These are phyloP conservation scores for Phytophthora melonis DNA, from an alignment of 352 stramenopile genomes.

Conservation along the genomic window DNA sequence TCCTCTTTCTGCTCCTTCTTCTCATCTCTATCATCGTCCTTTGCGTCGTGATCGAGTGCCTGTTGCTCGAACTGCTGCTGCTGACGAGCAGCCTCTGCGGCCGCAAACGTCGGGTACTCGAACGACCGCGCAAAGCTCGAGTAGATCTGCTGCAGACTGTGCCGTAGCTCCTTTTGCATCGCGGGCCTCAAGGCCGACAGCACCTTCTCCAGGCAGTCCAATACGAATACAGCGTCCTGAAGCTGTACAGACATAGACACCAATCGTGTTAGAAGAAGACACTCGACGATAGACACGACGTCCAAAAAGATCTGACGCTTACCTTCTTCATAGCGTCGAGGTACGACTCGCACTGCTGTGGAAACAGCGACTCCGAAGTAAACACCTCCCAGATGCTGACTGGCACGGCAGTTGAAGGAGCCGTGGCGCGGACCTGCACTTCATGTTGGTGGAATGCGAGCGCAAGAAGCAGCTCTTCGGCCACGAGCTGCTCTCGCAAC, in stretches of 20 bases:
- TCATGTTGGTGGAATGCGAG: slow-evolving; percentile 56
- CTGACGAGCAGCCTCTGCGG: slow-evolving; percentile 17
- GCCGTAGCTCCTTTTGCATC: slow-evolving; percentile 39
- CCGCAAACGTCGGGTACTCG: slow-evolving; percentile 41
- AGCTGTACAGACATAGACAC: slow-evolving; percentile 29
- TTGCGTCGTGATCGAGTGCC: not conserved
- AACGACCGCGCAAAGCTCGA: slow-evolving; percentile 34
- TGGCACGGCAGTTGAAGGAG: not conserved
- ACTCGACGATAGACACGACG: too few species aligned
- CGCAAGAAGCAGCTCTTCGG: slow-evolving; percentile 47
- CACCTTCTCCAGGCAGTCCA: slow-evolving; percentile 46
- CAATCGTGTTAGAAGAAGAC: slow-evolving; percentile 2
- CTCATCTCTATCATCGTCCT: slow-evolving; percentile 4
- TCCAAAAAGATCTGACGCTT: not conserved
- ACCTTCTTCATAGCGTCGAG: slow-evolving; percentile 56
- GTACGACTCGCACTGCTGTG: slow-evolving; percentile 37
- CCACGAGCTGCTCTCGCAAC: slow-evolving; percentile 35
- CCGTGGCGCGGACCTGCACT: slow-evolving; percentile 8
- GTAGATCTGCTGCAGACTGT: slow-evolving; percentile 48
- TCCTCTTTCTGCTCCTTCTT: slow-evolving; percentile 35
- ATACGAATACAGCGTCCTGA: slow-evolving; percentile 46
- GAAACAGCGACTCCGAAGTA: slow-evolving; percentile 38
- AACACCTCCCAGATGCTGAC: slow-evolving; percentile 45
- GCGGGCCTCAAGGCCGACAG: slow-evolving; percentile 21
- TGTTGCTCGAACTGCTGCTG: slow-evolving; percentile 31